Evolutionary conservation across 2,329 filamentous ascomycete species (phyloP).

Genomic region (Penicillium hesseltinei): DNA sequence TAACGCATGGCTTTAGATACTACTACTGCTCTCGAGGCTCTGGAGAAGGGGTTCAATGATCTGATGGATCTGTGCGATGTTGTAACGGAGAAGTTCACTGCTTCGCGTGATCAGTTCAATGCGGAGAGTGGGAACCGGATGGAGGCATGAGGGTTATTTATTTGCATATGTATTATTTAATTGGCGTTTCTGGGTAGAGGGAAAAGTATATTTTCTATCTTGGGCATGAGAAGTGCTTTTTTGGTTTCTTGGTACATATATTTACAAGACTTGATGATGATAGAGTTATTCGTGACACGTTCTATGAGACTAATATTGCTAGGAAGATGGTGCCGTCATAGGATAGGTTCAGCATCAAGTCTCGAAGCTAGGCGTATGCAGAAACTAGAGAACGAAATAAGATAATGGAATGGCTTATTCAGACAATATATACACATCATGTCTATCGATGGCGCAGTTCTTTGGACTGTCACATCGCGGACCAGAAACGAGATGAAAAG

Average conservation of each 20-base stretch:
- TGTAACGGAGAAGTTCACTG: slow-evolving; percentile 83
- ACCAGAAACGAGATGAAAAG: slow-evolving; percentile 21
- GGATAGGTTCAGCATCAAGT: no score
- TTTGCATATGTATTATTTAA: slow-evolving; percentile 16
- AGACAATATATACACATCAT: slow-evolving; percentile 40
- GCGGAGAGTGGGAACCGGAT: slow-evolving; percentile 37
- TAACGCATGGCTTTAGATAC: slow-evolving; percentile 56
- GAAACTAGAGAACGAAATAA: not conserved
- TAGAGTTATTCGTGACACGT: not conserved
- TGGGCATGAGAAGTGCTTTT: slow-evolving; percentile 1
- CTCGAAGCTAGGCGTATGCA: not conserved
- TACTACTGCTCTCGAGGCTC: slow-evolving; percentile 75
- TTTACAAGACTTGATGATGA: not conserved
- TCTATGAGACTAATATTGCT: not conserved
- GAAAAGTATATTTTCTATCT: slow-evolving; percentile 10
- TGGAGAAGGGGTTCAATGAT: slow-evolving; percentile 87
- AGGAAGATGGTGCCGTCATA: not conserved
- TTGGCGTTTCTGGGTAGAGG: slow-evolving; percentile 27
- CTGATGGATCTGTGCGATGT: slow-evolving; percentile 91
- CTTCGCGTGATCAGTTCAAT: slow-evolving; percentile 62
- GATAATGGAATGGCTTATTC: slow-evolving; percentile 28
- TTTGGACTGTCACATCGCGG: slow-evolving; percentile 15
- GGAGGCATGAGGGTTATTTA: slow-evolving; percentile 24
- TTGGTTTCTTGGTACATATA: not conserved
- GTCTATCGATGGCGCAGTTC: slow-evolving; percentile 26